Evolutionary conservation across 2,329 filamentous ascomycete species (phyloP).

Genomic region (Drechslerella coelobrocha): DNA sequence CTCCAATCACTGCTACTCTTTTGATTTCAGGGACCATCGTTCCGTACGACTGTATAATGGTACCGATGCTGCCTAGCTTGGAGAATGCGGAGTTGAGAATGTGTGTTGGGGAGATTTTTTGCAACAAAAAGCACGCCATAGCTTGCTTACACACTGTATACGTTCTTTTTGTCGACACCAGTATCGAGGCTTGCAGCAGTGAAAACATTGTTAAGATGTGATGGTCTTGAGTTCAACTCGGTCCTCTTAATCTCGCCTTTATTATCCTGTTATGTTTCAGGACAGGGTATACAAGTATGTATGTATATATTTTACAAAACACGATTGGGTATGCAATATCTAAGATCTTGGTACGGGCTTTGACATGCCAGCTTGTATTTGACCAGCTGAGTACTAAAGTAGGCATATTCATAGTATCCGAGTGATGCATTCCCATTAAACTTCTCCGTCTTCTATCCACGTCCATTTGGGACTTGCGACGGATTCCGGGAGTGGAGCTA

Average conservation of each 20-base stretch:
- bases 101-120: conserved; percentile 26
- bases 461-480: not conserved
- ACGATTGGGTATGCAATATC: too few species aligned
- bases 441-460: not conserved
- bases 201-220: too few species aligned
- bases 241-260: too few species aligned
- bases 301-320: too few species aligned
- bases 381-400: not conserved
- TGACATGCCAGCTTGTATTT: not conserved
- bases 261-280: too few species aligned
- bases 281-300: too few species aligned
- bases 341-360: too few species aligned
- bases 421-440: not conserved
- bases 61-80: not conserved
- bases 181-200: conserved; percentile 4
- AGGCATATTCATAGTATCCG: not conserved
- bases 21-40: conserved; percentile 20
- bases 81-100: not conserved
- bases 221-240: too few species aligned
- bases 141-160: too few species aligned
- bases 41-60: not conserved
- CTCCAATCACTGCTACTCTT: conserved; percentile 72
- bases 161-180: conserved; percentile 6
- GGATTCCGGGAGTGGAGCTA: not conserved
- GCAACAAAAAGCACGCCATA: conserved; percentile 16